Evolutionary conservation across 2,329 filamentous ascomycete species (phyloP).

Genomic region (Exophiala sp.): DNA sequence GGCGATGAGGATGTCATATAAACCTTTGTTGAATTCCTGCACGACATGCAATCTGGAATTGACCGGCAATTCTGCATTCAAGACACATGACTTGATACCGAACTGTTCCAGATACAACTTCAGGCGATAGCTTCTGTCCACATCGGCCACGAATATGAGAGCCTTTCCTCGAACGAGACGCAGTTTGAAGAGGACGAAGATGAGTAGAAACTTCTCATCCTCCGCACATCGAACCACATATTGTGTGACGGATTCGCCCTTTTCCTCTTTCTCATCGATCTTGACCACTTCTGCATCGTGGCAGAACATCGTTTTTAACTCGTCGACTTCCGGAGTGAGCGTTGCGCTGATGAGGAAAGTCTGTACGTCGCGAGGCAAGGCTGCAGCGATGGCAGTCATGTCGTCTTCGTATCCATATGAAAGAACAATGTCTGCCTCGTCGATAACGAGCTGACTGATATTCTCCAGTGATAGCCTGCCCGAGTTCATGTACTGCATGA

Average conservation of each 20-base stretch:
- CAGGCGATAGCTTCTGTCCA: constrained; percentile 84
- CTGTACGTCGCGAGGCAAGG: constrained; percentile 80
- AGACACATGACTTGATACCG: constrained; percentile 83
- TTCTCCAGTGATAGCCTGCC: constrained; percentile 67
- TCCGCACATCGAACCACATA: constrained; percentile 89
- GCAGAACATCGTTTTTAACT: constrained; percentile 80
- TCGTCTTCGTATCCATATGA: constrained; percentile 95
- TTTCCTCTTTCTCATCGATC: constrained; percentile 75
- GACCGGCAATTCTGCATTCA: constrained; percentile 91
- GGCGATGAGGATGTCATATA: constrained; percentile 98
- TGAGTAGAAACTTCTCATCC: constrained; percentile 91
- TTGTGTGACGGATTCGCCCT: constrained; percentile 74
- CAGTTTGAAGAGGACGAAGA: constrained; percentile 93
- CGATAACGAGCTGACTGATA: constrained; percentile 77
- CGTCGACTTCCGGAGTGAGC: constrained; percentile 80
- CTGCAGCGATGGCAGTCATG: constrained; percentile 71
- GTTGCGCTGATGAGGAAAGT: constrained; percentile 94
- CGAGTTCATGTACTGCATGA: constrained; percentile 71
- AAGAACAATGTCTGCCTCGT: constrained; percentile 89
- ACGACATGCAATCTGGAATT: constrained; percentile 93
- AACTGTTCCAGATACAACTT: constrained; percentile 98
- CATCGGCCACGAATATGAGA: constrained; percentile 78
- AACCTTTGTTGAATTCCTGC: constrained; percentile 92
- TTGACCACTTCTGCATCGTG: constrained; percentile 74
- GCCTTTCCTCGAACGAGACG: constrained; percentile 91